A percentile compares a stretch with the other conserved stretches of the same genome.
Evolutionary conservation across 768 basidiomycete genomes (phyloP).

Genomic region (Cyathus striatus): DNA sequence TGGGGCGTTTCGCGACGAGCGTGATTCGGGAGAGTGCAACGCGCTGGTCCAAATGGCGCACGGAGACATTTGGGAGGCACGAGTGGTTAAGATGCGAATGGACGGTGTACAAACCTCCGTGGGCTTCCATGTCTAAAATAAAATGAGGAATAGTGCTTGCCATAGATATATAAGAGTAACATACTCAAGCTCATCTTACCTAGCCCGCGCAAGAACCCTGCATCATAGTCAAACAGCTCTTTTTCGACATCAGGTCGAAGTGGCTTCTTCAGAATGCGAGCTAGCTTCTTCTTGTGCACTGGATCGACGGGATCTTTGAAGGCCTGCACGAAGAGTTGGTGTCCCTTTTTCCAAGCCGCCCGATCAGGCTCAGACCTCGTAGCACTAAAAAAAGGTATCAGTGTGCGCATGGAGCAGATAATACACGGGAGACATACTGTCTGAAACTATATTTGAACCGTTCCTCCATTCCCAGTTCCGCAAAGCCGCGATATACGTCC

Average conservation of each 20-base stretch:
- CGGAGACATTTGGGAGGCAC: slow-evolving; percentile 75
- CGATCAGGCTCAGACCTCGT: slow-evolving; percentile 50
- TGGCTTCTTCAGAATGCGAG: slow-evolving; percentile 48
- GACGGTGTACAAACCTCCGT: slow-evolving; percentile 80
- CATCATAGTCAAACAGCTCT: slow-evolving; percentile 69
- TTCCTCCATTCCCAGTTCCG: slow-evolving; percentile 75
- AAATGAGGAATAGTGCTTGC: slow-evolving; percentile 3
- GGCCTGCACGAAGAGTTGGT: slow-evolving; percentile 50
- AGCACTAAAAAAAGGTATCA: slow-evolving; percentile 7
- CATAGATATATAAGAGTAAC: slow-evolving; percentile 19
- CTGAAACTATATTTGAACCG: slow-evolving; percentile 47
- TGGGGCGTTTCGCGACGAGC: slow-evolving; percentile 58
- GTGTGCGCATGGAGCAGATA: slow-evolving; percentile 2
- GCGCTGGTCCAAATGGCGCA: slow-evolving; percentile 69
- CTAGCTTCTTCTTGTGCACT: slow-evolving; percentile 53
- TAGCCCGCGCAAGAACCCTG: slow-evolving; percentile 61
- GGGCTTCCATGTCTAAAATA: slow-evolving; percentile 67
- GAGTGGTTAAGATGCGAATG: slow-evolving; percentile 88
- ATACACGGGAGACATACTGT: slow-evolving; percentile 23
- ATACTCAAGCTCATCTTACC: slow-evolving; percentile 79
- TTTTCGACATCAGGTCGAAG: slow-evolving; percentile 39
- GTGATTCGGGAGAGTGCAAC: slow-evolving; percentile 72
- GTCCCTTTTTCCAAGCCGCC: slow-evolving; percentile 62
- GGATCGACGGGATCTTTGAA: slow-evolving; percentile 54
- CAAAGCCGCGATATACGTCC: slow-evolving; percentile 54